A percentile compares a stretch with the other conserved stretches of the same genome.
phyloP scores from a whole-genome alignment of 768 basidiomycete species.

The Suillus brevipes region DNA sequence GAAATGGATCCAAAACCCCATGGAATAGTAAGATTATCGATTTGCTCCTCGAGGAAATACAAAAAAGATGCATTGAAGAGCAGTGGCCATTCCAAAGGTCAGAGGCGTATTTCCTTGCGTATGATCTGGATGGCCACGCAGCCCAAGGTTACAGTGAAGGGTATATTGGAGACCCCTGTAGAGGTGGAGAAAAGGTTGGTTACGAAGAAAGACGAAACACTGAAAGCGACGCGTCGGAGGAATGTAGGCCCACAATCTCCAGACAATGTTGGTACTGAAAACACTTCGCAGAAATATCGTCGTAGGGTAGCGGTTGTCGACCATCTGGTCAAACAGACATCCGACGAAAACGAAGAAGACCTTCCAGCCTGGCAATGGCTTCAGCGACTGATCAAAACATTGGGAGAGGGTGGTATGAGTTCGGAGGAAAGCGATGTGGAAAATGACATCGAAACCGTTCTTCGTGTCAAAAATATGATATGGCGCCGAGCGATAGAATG shows the following conservation, averaged over 20 bases:
- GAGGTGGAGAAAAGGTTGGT: constrained; percentile 7
- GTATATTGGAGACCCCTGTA: neutral
- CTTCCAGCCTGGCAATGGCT: too few species aligned
- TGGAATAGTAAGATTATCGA: neutral
- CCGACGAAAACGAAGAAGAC: neutral
- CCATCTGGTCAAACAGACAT: neutral
- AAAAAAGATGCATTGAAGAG: neutral
- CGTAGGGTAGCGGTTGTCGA: neutral
- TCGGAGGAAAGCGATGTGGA: too few species aligned
- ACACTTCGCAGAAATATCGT: neutral
- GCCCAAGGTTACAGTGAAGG: constrained; percentile 3
- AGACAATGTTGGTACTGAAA: neutral
- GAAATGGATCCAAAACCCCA: neutral
- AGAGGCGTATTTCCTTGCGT: neutral
- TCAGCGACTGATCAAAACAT: too few species aligned
- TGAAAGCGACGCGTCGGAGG: too few species aligned
- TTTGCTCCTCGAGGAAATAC: constrained; percentile 5
- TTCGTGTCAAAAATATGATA: too few species aligned
- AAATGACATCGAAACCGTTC: too few species aligned
- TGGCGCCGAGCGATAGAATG: too few species aligned
- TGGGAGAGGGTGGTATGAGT: too few species aligned
- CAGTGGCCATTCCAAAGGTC: constrained; percentile 7
- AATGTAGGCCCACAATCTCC: neutral
- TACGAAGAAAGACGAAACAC: neutral
- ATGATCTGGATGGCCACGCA: constrained; percentile 6